Percentiles rank a stretch among this genome's conserved stretches.
These are phyloP conservation scores for Inosperma sp. DNA, from an alignment of 768 basidiomycete genomes.

Conservation along the genomic window DNA sequence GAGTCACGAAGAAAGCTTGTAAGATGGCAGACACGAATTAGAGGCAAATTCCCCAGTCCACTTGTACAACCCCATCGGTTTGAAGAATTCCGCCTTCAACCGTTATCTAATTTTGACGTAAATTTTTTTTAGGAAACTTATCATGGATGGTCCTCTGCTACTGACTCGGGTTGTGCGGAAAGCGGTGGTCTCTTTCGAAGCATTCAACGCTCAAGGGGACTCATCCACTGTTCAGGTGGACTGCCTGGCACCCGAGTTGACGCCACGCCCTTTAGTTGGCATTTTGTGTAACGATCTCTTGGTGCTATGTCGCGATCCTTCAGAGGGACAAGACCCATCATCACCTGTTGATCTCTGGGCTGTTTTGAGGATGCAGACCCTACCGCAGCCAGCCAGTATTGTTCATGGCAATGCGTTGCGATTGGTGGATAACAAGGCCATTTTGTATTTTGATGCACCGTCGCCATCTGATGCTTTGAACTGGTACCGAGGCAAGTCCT, in stretches of 20 bases:
- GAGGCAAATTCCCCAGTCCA: slow-evolving; percentile 92
- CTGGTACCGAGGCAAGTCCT: slow-evolving; percentile 77
- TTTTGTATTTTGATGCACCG: slow-evolving; percentile 83
- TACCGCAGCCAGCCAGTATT: slow-evolving; percentile 85
- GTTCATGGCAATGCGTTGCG: slow-evolving; percentile 84
- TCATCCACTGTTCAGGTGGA: slow-evolving; percentile 83
- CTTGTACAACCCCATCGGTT: slow-evolving; percentile 96
- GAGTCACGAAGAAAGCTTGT: slow-evolving; percentile 90
- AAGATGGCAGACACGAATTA: slow-evolving; percentile 85
- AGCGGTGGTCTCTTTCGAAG: slow-evolving; percentile 74
- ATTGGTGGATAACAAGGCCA: slow-evolving; percentile 88
- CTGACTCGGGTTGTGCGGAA: slow-evolving; percentile 91
- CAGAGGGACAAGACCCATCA: slow-evolving; percentile 70
- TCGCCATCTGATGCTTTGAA: slow-evolving; percentile 81
- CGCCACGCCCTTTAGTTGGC: slow-evolving; percentile 71
- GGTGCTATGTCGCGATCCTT: slow-evolving; percentile 85
- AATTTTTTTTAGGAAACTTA: slow-evolving; percentile 58
- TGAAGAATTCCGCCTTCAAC: slow-evolving; percentile 18
- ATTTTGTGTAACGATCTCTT: slow-evolving; percentile 91
- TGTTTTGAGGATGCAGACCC: slow-evolving; percentile 90
- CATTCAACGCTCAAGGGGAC: slow-evolving; percentile 71
- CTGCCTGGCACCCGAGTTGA: slow-evolving; percentile 82
- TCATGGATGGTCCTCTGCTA: slow-evolving; percentile 85
- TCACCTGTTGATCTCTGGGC: slow-evolving; percentile 91
- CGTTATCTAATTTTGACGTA: background rate